Evolutionary conservation across 1,139 yeast genomes (phyloP).

Genomic region (Kazachstania sp.): DNA sequence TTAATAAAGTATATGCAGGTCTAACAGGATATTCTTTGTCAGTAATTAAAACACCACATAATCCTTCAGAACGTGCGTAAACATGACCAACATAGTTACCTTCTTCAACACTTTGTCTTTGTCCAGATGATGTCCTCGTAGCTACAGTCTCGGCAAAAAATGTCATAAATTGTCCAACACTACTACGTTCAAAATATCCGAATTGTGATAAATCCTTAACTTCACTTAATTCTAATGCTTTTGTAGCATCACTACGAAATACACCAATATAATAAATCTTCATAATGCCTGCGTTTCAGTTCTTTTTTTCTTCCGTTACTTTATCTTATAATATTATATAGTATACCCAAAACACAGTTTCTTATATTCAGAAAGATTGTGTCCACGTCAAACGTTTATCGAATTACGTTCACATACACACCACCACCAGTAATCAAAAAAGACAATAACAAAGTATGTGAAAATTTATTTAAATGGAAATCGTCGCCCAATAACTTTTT

Average conservation of each 20-base stretch:
- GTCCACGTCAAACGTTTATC: too few species aligned
- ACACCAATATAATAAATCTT: slow-evolving; percentile 87
- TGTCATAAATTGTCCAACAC: slow-evolving; percentile 83
- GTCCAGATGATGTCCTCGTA: slow-evolving; percentile 78
- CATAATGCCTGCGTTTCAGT: too few species aligned
- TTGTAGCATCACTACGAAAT: slow-evolving; percentile 51
- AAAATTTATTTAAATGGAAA: too few species aligned
- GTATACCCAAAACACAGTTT: too few species aligned
- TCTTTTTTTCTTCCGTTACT: too few species aligned
- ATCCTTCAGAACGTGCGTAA: slow-evolving; percentile 80
- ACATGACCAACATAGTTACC: slow-evolving; percentile 87
- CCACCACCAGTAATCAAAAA: too few species aligned
- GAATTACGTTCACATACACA: too few species aligned
- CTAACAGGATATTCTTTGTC: slow-evolving; percentile 95
- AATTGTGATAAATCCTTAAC: slow-evolving; percentile 80
- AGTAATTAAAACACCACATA: slow-evolving; percentile 87
- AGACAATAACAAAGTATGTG: too few species aligned
- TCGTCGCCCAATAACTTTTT: too few species aligned
- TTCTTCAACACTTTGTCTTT: slow-evolving; percentile 91
- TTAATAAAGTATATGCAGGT: slow-evolving; percentile 91
- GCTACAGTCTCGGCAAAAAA: slow-evolving; percentile 89
- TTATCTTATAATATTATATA: too few species aligned
- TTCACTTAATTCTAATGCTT: slow-evolving; percentile 66
- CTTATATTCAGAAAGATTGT: too few species aligned
- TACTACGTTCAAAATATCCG: slow-evolving; percentile 75